phyloP scores from a whole-genome alignment of 768 basidiomycete genomes.

The Lactarius tabidus region DNA sequence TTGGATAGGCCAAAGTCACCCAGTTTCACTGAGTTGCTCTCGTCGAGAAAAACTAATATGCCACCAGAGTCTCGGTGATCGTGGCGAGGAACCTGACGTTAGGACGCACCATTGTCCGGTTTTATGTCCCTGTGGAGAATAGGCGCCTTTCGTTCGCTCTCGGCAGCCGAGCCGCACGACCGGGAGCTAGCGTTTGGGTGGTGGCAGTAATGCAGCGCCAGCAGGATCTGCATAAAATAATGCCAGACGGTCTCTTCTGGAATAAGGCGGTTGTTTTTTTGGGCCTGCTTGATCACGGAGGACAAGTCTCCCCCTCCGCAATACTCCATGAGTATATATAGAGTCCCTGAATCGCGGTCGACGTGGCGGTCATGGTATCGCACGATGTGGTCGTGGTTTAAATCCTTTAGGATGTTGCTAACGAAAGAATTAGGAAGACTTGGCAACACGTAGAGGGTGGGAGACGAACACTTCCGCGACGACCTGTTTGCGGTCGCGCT shows the following conservation, averaged over 20 bases:
- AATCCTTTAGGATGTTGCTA: conserved; percentile 95
- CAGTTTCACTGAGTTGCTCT: conserved; percentile 81
- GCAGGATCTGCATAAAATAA: conserved; percentile 89
- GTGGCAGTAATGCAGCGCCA: conserved; percentile 91
- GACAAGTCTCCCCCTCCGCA: conserved; percentile 97
- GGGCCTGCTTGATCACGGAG: conserved; percentile 74
- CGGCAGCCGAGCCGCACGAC: conserved; percentile 39
- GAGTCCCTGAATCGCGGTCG: conserved; percentile 83
- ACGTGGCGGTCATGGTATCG: conserved; percentile 91
- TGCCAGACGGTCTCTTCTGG: conserved; percentile 94
- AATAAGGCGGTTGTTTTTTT: conserved; percentile 64
- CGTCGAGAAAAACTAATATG: conserved; percentile 87
- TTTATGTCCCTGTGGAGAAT: conserved; percentile 95
- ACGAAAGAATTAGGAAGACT: neutral
- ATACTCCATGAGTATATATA: conserved; percentile 99
- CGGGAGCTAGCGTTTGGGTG: conserved; percentile 57
- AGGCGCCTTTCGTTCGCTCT: conserved; percentile 51
- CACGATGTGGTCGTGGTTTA: conserved; percentile 94
- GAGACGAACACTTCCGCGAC: conserved; percentile 90
- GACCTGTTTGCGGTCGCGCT: conserved; percentile 94
- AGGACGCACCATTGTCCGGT: conserved; percentile 84
- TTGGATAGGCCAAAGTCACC: conserved; percentile 98
- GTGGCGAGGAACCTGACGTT: too few relatives aligned
- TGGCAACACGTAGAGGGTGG: neutral
- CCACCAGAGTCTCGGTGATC: neutral